Evolutionary conservation across 108 stramenopile genomes (phyloP).

Genomic region (Aurantiochytrium sp.): DNA sequence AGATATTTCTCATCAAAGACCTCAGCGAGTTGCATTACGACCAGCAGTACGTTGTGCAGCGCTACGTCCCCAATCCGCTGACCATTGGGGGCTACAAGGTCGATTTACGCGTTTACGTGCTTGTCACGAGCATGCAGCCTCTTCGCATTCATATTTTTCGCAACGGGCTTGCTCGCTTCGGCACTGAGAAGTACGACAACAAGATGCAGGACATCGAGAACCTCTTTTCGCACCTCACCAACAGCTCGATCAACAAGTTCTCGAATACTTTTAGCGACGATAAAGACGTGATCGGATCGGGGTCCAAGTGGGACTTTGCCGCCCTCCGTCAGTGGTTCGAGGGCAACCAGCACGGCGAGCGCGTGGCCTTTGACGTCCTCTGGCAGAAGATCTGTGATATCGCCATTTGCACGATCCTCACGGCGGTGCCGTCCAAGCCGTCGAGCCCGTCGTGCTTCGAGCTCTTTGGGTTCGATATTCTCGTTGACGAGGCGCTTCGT

Average conservation of each 20-base stretch:
- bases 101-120: conserved; percentile 55
- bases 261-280: conserved; percentile 36
- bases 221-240: conserved; percentile 53
- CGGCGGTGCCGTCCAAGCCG: conserved; percentile 52
- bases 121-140: conserved; percentile 52
- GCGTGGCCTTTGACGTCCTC: neutral
- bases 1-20: conserved; percentile 45
- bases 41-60: conserved; percentile 43
- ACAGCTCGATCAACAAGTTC: conserved; percentile 63
- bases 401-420: conserved; percentile 52
- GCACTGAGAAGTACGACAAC: conserved; percentile 1
- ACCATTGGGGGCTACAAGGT: conserved; percentile 54
- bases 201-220: neutral
- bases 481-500: conserved; percentile 49
- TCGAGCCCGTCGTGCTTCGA: conserved; percentile 42
- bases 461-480: conserved; percentile 62
- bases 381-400: conserved; percentile 38
- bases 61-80: conserved; percentile 49
- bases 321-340: conserved; percentile 43
- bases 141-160: conserved; percentile 36
- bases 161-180: conserved; percentile 35
- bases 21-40: neutral
- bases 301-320: conserved; percentile 45
- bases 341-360: neutral
- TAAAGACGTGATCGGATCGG: conserved; percentile 14